Evolutionary conservation across 108 stramenopile genomes (phyloP).

Genomic region (Bacterosira constricta): DNA sequence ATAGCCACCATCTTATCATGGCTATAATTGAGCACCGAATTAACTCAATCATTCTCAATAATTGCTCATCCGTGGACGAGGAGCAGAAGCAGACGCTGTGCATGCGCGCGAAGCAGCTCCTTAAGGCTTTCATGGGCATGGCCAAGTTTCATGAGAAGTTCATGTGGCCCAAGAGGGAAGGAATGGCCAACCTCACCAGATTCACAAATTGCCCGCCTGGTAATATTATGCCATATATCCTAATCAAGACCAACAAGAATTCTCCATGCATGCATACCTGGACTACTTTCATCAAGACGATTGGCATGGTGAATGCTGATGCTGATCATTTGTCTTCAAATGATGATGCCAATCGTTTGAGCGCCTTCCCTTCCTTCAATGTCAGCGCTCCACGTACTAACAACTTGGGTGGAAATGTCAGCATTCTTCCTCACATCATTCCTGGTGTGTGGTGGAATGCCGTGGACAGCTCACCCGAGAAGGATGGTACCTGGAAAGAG

Average conservation of each 20-base stretch:
- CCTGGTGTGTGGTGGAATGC: neutral
- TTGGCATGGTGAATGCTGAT: neutral
- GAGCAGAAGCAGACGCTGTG: neutral
- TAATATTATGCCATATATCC: conserved; percentile 20
- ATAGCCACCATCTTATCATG: neutral
- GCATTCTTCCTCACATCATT: conserved; percentile 17
- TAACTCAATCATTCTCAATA: neutral
- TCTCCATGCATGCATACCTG: conserved; percentile 12
- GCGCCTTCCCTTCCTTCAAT: neutral
- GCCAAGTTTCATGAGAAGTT: conserved; percentile 10
- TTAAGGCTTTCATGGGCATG: neutral
- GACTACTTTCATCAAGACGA: conserved; percentile 8
- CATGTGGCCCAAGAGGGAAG: conserved; percentile 18
- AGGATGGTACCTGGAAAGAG: conserved; percentile 14
- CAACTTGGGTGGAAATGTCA: neutral
- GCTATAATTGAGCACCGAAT: conserved; percentile 1
- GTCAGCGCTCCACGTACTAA: neutral
- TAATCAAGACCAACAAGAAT: neutral
- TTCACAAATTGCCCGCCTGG: conserved; percentile 19
- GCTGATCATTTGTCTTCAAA: neutral
- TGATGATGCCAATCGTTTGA: conserved; percentile 11
- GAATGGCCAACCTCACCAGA: neutral
- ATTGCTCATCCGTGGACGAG: neutral
- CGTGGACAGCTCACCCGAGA: neutral
- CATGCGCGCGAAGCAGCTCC: neutral